Evolutionary conservation across 768 basidiomycete species (phyloP), one percentile per base, ranked within the genome.

Genomic region (Suillus subalutaceus): DNA sequence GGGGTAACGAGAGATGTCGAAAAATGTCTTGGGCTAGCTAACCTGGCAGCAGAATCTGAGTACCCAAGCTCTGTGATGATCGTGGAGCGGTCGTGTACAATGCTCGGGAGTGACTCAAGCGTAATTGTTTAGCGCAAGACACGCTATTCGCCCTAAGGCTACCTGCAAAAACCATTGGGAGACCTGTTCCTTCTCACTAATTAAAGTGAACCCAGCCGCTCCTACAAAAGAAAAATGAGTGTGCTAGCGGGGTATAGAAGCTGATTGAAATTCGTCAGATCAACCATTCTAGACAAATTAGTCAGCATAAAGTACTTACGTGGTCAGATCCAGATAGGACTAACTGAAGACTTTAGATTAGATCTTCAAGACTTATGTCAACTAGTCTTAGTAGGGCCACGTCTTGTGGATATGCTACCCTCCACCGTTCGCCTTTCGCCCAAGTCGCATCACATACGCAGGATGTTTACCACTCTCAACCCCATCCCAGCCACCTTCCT

Each of bases 401-500:
- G 23, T 50, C 23, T 50, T 50, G 48, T 26, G 6, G n/a, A 50
- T 16, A 52, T 52, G 50, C 50, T 52, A 15, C 26, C 15, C 3
- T 30, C 26, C 15, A 16, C 26, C 8, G 3, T 30, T 4, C 48
- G 48, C 23, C 23, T 50, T 50, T 23, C 48, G 6, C n/a, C n/a
- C 13, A 50, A 50, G 48, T 50, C 6, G 13, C 23, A 26, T 26
- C 38, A 26, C 23, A 8, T 59, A 13, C n/a, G 41, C 5, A 59
- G 40, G 40, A 6, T 8, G 18, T 59, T 59, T 16, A 61, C n/a
- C 16, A 57, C 63, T 16, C 52, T 20, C 43, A 66, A 66, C 30
- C 65, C 57, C 5, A 67, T 68, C 13, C 67, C 67, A 32, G 69
- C 69, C 2, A 68, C 82, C 1, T 92, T 89, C 72, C 74, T 91